Evolutionary conservation across 129 eudicot genomes (phyloP), one percentile per base, ranked within the genome.

Genomic region (Flaveria robusta): DNA sequence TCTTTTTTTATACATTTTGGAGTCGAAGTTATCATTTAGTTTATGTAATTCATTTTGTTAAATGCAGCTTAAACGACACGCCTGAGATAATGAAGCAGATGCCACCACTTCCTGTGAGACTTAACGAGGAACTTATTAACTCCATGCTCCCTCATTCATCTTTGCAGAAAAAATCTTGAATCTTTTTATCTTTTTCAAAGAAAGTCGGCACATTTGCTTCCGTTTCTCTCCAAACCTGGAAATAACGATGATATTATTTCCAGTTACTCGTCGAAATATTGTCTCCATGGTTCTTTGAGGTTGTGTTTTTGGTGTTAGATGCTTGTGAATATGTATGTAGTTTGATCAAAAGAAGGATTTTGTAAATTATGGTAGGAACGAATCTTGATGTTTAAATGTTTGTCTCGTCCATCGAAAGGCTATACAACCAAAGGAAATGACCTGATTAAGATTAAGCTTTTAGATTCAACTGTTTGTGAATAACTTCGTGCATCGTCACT

Each of bases 71-170:
- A 67, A 83, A 78, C 3, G 92, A 90, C 66, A 81, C 76, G 79
- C 98, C 95, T 1, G 98, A 90, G 80, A 76, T 87, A 24, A 88
- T 93, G 98, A 90, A 88, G 81, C 92, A 87, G 83, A 93, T 93
- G 98, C 98, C 98, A 58, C 98, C 98, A 1, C 85, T 93, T 50
- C 98, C 96, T 0, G 98, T 90, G 75, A 93, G 88, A 89, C 87
- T 93, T 66, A 88, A 93, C 13, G 98, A 90, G 74, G 96, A 93
- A 50, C 95, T 93, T 49, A 85, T 85, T 20, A 85, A 58, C 76
- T 77, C 89, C 72, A 84, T 93, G 80, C 95, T 93, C 60, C 90
- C 92, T 3, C 87, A 79, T 66, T 49, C 93, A 43, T 79, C 88
- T 19, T 66, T 88, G 84, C 87, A 74, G 67, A 88, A 86, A 60